Conservation (phyloP, 75 land plant species). For the Picea sitchensis region DNA sequence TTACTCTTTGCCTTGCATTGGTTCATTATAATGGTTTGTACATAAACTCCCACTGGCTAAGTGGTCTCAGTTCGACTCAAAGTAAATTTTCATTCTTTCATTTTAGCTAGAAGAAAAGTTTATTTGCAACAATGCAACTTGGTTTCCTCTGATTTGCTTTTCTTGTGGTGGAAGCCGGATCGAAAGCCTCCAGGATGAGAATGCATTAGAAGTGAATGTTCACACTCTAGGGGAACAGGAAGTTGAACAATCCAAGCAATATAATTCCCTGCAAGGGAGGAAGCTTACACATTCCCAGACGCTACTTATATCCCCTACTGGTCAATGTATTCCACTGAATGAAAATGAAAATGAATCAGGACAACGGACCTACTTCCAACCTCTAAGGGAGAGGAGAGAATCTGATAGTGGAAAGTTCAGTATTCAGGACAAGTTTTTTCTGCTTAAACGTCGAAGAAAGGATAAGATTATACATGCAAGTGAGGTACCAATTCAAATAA, state of each 20-base stretch:
- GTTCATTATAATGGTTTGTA: not conserved
- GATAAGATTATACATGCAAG: slow-evolving; percentile 27
- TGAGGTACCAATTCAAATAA: slow-evolving; percentile 14
- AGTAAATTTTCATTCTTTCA: not conserved
- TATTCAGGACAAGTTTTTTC: slow-evolving; percentile 12
- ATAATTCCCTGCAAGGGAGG: slow-evolving; percentile 10
- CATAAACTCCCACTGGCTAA: not conserved
- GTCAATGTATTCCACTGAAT: slow-evolving; percentile 20
- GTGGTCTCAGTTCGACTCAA: not conserved
- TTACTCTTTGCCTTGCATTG: not conserved
- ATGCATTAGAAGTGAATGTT: slow-evolving; percentile 9
- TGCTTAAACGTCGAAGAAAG: slow-evolving; percentile 19
- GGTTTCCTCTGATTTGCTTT: not conserved
- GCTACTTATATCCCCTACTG: slow-evolving; percentile 10
- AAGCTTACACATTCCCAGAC: slow-evolving; percentile 13
- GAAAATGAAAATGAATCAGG: slow-evolving; percentile 11
- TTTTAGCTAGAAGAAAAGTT: not conserved
- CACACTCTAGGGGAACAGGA: slow-evolving; percentile 8
- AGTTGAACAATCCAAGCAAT: slow-evolving; percentile 7
- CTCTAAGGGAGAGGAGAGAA: slow-evolving; percentile 8
- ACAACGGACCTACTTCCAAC: not conserved
- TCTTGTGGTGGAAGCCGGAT: slow-evolving; percentile 7
- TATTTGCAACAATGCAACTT: not conserved
- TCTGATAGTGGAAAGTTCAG: slow-evolving; percentile 1
- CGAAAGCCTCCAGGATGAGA: not conserved